Conservation (phyloP, 2,329 filamentous ascomycete species). For the Magnaporthiopsis incrustans region DNA sequence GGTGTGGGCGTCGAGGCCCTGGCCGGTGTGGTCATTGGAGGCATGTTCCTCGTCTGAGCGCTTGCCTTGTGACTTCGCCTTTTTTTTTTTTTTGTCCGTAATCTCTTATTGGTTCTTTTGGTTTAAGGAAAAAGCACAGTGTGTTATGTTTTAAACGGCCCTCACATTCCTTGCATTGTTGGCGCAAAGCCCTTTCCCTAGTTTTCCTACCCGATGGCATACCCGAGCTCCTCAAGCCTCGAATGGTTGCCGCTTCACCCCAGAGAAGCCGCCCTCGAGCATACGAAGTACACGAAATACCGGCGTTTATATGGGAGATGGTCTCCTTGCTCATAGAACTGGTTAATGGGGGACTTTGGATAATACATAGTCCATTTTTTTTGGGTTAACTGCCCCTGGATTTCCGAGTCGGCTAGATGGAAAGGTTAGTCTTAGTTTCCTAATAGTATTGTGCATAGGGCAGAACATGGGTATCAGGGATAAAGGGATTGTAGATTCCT, state of each 20-base stretch:
- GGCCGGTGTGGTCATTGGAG: slow-evolving; percentile 14
- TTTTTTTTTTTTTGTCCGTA: slow-evolving; percentile 3
- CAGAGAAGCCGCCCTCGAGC: not conserved
- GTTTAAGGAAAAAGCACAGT: slow-evolving; percentile 13
- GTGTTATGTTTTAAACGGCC: slow-evolving; percentile 7
- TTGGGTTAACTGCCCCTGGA: not conserved
- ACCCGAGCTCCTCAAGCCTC: not conserved
- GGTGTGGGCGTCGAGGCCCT: slow-evolving; percentile 8
- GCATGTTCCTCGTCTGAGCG: slow-evolving; percentile 4
- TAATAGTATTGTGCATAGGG: not conserved
- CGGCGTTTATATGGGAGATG: not conserved
- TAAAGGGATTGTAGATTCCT: too few species aligned
- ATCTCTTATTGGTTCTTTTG: slow-evolving; percentile 2
- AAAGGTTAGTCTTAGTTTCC: not conserved
- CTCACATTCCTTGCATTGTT: slow-evolving; percentile 2
- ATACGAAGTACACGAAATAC: not conserved
- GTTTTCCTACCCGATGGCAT: not conserved
- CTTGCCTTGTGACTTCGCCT: slow-evolving; percentile 1
- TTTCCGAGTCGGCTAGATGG: not conserved
- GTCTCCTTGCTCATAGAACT: not conserved
- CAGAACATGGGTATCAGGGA: too few species aligned
- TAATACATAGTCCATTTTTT: not conserved
- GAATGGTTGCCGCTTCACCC: not conserved
- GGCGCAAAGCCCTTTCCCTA: not conserved
- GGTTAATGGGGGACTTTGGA: not conserved